Base-by-base conservation (phyloP, 2,329 filamentous ascomycete genomes). In the Ophiosphaerella narmari region DNA sequence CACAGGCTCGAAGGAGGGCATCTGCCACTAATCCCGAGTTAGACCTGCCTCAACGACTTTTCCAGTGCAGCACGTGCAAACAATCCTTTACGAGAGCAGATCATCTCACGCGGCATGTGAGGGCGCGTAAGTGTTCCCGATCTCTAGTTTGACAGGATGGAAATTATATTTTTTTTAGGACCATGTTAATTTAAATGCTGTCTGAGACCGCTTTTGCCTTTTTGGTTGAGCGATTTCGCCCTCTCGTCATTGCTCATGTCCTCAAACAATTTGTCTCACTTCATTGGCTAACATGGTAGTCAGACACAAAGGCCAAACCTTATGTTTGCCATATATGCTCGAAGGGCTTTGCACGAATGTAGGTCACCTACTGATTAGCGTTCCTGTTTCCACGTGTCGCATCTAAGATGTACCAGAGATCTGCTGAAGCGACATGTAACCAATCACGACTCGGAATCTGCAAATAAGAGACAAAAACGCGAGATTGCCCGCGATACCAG, bases 61-160 rank as follows among this genome's bases (percentile, higher is more conserved):
- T 80, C 59, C 77, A 79, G 59, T 82, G 80, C 58, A 78, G 78
- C 52, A 78, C 78, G 44, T 83, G 80, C 63, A 75, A 76, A 51
- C 79, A 78, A 42, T 77, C 73, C 45, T 83, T 82, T 64, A 78
- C 77, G 9, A 74, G 80, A 24, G 74, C 79, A 4, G 80, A 83
- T 62, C 80, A 82, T 65, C 70, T 83, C 21, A 77, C 75, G 44
- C 76, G 80, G 39, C 80, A 82, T 68, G 78, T 81, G 36, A 76
- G 80, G 55, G 78, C 80, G 53, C 79, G 74, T 76, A 59, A 48
- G 67, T 64, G 13, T 62, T 39, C 35, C 35, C 31, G 14, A 38
- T 41, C 36, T 41, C 43, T 18, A 14, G 34, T 9, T 24, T 26
- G 13, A 16, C 12, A 12, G 7, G 14, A 31, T n/a, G 16, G 39